Conservation (phyloP, 2,329 filamentous ascomycete genomes). For the Curvularia sp. region DNA sequence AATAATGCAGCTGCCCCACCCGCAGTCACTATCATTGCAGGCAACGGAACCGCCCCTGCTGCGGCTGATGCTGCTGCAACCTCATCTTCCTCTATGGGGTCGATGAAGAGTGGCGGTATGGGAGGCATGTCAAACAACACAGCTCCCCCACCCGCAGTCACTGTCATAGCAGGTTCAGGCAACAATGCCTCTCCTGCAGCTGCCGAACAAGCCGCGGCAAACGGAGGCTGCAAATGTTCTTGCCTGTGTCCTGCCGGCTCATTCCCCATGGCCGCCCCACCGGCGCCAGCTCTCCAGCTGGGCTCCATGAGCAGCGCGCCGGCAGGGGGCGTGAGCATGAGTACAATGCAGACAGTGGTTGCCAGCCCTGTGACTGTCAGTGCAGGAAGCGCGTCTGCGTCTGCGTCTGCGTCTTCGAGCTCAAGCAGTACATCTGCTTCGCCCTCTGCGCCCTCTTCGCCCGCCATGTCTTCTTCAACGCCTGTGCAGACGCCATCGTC, state of each 20-base stretch:
- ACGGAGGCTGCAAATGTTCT: conserved; percentile 38
- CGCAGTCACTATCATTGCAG: conserved; percentile 21
- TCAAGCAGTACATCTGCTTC: conserved; percentile 10
- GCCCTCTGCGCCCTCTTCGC: conserved; percentile 1
- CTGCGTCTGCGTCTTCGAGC: conserved; percentile 3
- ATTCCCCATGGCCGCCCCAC: conserved; percentile 43
- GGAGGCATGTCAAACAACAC: conserved; percentile 23
- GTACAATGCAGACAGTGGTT: conserved; percentile 37
- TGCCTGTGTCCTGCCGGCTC: conserved; percentile 41
- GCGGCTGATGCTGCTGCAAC: conserved; percentile 21
- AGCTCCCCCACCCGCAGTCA: conserved; percentile 23
- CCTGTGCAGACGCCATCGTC: background rate
- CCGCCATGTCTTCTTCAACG: background rate
- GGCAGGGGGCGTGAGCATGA: conserved; percentile 7
- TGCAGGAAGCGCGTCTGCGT: conserved; percentile 28
- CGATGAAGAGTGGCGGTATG: conserved; percentile 24
- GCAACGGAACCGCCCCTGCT: conserved; percentile 15
- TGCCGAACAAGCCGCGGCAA: conserved; percentile 22
- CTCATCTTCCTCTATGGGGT: conserved; percentile 13
- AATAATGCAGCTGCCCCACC: conserved; percentile 1
- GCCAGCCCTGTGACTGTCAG: conserved; percentile 31
- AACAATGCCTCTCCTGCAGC: conserved; percentile 15
- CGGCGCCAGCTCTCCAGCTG: conserved; percentile 40
- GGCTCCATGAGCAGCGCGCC: conserved; percentile 25
- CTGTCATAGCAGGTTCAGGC: conserved; percentile 33